These are phyloP conservation scores for Fusarium metavorans DNA, from an alignment of 2,329 filamentous ascomycete species.

Conservation along the genomic window DNA sequence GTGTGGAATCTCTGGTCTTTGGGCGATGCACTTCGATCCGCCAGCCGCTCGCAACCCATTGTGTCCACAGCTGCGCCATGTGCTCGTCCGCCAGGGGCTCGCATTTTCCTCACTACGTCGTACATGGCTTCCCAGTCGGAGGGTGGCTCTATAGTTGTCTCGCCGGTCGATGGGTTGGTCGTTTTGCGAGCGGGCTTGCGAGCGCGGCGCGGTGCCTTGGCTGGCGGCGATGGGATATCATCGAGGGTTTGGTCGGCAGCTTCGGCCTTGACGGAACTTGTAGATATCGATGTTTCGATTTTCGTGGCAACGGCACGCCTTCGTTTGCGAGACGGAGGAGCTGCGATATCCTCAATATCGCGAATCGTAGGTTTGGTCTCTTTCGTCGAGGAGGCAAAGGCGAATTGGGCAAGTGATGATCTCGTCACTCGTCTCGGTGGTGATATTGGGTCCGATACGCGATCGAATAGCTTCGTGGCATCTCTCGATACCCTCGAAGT, in stretches of 20 bases:
- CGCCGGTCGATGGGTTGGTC: conserved; percentile 55
- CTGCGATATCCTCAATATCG: conserved; percentile 70
- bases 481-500: conserved; percentile 70
- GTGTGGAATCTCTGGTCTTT: conserved; percentile 83
- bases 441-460: conserved; percentile 40
- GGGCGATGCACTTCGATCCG: conserved; percentile 61
- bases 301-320: conserved; percentile 41
- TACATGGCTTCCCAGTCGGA: conserved; percentile 89
- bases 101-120: conserved; percentile 81
- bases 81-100: conserved; percentile 64
- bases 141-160: conserved; percentile 67
- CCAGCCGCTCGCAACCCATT: conserved; percentile 91
- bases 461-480: conserved; percentile 66
- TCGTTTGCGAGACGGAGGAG: conserved; percentile 48
- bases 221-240: conserved; percentile 40
- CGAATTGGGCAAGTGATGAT: conserved; percentile 61
- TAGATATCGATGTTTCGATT: conserved; percentile 19
- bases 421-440: conserved; percentile 62
- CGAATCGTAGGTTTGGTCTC: conserved; percentile 35
- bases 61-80: conserved; percentile 91
- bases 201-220: conserved; percentile 46
- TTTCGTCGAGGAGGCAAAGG: conserved; percentile 48
- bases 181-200: conserved; percentile 63
- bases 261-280: conserved; percentile 55
- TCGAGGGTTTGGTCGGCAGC: conserved; percentile 43